Base-by-base conservation (phyloP, 2,329 filamentous ascomycete genomes). In the Claviceps lovelessii region DNA sequence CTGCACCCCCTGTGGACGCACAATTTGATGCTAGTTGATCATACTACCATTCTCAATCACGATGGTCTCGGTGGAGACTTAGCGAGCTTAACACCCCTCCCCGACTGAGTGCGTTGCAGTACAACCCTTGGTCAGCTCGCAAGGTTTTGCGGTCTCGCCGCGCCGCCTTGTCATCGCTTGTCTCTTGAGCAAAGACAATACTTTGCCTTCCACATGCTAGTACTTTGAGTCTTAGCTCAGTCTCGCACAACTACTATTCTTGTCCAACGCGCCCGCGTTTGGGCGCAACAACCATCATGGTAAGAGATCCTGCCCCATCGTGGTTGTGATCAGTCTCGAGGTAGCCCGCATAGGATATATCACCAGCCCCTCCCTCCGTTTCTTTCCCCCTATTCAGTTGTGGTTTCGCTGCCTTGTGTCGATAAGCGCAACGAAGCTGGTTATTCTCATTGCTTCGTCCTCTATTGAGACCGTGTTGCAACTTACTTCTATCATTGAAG, bases 271-370 rank as follows among this genome's bases (percentile, higher is more conserved):
- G 68, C 64, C 65, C 67, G n/a, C 68, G 63, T 68, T 63, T 35
- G 67, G 62, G 52, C 50, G 64, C 65, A 67, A 66, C 67, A 67
- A 64, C 68, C 67, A 73, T 67, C 65, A 76, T 77, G 74, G 74
- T 77, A 75, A 76, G 74, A 54, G 23, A 66, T 61, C 61, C 65
- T 39, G 61, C 65, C 65, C 65, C 63, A 65, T 61, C 63, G 68
- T 33, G 33, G 44, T 49, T 37, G n/a, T 45, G 39, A 61, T 63
- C 65, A 64, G 66, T 62, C 64, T 64, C 61, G 64, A 68, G 72
- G 72, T 66, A 70, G 66, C 65, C 64, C 73, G 70, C 72, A 74
- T 71, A 66, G 66, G 63, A 67, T 73, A 71, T 72, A 70, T 73
- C 67, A 71, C 66, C 63, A 63, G 65, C 65, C 61, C 61, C 62